Evolutionary conservation across 164 flowering plant genomes (phyloP).

Genomic region (Annona cherimola): DNA sequence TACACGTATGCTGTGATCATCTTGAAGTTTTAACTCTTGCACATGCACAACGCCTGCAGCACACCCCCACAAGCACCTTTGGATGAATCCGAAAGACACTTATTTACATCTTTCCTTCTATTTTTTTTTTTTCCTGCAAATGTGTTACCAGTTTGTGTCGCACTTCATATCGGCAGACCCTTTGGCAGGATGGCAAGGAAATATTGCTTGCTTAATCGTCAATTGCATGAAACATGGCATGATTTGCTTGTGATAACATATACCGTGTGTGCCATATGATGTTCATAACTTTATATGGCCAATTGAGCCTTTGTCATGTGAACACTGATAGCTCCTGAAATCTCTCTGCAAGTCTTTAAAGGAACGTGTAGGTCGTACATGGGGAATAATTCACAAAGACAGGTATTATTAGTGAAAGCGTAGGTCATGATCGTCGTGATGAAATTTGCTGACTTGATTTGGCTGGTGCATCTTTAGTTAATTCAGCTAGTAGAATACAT

Average conservation of each 20-base stretch:
- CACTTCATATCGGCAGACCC: too few species aligned
- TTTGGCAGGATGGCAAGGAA: neutral
- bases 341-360: neutral
- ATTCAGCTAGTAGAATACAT: too few species aligned
- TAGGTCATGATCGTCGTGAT: neutral
- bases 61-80: too few species aligned
- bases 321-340: neutral
- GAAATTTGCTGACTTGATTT: too few species aligned
- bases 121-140: too few species aligned
- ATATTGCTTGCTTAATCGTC: neutral
- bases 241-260: neutral
- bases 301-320: neutral
- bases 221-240: neutral
- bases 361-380: neutral
- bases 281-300: neutral
- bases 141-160: too few species aligned
- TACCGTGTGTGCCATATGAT: neutral
- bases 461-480: too few species aligned
- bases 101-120: too few species aligned
- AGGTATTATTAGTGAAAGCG: neutral
- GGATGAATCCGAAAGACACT: too few species aligned
- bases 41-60: too few species aligned
- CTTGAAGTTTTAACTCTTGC: too few species aligned
- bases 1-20: too few species aligned
- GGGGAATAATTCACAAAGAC: neutral